A percentile compares a stretch with the other conserved stretches of the same genome.
phyloP scores from a whole-genome alignment of 345 rosid genomes.

The Leavenworthia alabamica region DNA sequence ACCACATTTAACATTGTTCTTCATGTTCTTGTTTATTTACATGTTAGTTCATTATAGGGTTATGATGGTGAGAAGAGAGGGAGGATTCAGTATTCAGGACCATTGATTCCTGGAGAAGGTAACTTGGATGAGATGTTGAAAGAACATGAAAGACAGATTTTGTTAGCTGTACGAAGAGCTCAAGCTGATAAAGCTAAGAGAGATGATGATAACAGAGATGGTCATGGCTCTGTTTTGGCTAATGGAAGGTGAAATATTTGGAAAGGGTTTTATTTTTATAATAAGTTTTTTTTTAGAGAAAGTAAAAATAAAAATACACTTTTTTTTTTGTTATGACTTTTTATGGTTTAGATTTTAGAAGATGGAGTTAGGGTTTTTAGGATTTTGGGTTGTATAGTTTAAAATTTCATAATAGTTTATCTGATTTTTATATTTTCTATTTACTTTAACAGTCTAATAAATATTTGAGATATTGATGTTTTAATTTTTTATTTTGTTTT shows the following conservation, averaged over 20 bases:
- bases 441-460: too few relatives aligned
- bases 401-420: too few relatives aligned
- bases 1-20: background rate
- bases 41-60: too few relatives aligned
- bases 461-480: too few relatives aligned
- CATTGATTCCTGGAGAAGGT: constrained; percentile 60
- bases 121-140: constrained; percentile 89
- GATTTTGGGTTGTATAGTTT: constrained; percentile 22
- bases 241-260: constrained; percentile 11
- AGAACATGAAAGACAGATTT: constrained; percentile 81
- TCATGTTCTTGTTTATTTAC: too few relatives aligned
- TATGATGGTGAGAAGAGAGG: constrained; percentile 38
- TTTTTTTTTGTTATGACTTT: too few relatives aligned
- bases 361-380: constrained; percentile 14
- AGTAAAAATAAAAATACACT: background rate
- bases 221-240: background rate
- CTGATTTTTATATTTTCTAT: too few relatives aligned
- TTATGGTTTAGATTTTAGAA: too few relatives aligned
- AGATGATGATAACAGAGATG: constrained; percentile 28
- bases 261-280: background rate
- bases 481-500: too few relatives aligned
- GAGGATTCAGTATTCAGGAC: constrained; percentile 79
- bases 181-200: constrained; percentile 53
- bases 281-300: background rate
- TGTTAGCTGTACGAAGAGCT: constrained; percentile 75